Evolutionary conservation across 2,329 filamentous ascomycete genomes (phyloP), one percentile per base, ranked within the genome.

Genomic region (Hyphodiscus sp.): DNA sequence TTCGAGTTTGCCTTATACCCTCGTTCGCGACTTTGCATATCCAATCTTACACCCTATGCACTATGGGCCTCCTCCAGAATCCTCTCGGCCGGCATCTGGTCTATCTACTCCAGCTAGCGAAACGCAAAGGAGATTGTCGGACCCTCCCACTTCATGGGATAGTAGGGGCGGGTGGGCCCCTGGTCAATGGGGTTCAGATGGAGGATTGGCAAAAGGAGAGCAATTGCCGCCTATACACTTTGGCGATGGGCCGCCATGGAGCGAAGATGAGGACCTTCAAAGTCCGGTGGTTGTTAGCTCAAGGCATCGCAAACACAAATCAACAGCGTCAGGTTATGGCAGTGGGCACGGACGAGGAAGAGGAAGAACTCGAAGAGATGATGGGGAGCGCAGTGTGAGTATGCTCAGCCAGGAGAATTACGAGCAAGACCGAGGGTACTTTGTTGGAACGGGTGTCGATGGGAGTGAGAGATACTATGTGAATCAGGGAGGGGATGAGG

Each of bases 21-120:
- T 89, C 45, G 91, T 99, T 60, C 87, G 94, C 66, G 94, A 99
- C 76, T 99, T 97, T 73, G 94, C 94, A 62, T 99, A 97, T 69
- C 83, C 89, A 30, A 69, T 81, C 23, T 78, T 80, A 52, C 89
- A 97, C 70, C 91, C 89, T 44, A 78, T 96, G 70, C 94, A 97
- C 74, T 96, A 96, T 76, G 94, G 94, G 1, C 88, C 92, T n/a
- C 85, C 89, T 16, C 86, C 86, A 41, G 86, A 91, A 62, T 77
- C 82, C 23, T 85, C 82, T 49, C 73, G 76, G 50, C 82, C 83
- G n/a, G 77, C 83, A 9, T 95, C 91, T 0, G 86, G 85, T 53
- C 78, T 87, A 62, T 91, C 87, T n/a, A 96, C 91, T 0, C 91
- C 92, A 10, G 84, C 81, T 16, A 94, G 88, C 70, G 89, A 94